Conservation (phyloP, 306 rosid species). For the Rosa multiflora region DNA sequence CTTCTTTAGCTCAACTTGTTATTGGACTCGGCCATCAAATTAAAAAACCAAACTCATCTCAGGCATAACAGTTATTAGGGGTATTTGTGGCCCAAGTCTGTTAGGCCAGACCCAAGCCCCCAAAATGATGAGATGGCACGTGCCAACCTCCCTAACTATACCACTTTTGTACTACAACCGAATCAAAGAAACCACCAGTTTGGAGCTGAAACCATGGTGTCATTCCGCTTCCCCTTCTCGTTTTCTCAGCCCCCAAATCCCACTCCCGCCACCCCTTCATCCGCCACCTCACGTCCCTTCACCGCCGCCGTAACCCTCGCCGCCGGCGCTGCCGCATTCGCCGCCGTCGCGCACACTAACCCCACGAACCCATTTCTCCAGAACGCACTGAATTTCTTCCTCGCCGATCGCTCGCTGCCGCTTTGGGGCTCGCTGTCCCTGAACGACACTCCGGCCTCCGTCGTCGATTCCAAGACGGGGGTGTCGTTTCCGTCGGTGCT, state of each 20-base stretch:
- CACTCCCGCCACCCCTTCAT: slow-evolving; percentile 14
- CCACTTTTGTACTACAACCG: background rate
- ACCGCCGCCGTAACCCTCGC: slow-evolving; percentile 18
- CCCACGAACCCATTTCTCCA: slow-evolving; percentile 41
- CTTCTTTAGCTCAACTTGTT: no score
- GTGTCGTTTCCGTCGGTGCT: slow-evolving; percentile 62
- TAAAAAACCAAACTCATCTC: no score
- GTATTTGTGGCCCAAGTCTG: no score
- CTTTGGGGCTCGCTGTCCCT: slow-evolving; percentile 74
- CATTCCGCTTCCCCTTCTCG: slow-evolving; percentile 82
- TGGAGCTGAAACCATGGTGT: slow-evolving; percentile 38
- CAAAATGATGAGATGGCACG: background rate
- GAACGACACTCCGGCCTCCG: slow-evolving; percentile 40
- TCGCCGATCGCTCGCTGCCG: slow-evolving; percentile 39
- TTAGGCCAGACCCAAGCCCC: no score
- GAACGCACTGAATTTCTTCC: slow-evolving; percentile 40
- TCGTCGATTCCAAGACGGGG: slow-evolving; percentile 63
- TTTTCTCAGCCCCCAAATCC: slow-evolving; percentile 58
- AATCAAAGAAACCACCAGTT: background rate
- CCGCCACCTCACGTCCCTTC: slow-evolving; percentile 34
- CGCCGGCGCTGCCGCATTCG: slow-evolving; percentile 48
- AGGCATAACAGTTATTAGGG: no score
- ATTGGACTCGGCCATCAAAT: no score
- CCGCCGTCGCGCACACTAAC: slow-evolving; percentile 23
- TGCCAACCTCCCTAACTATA: background rate